phyloP scores from a whole-genome alignment of 345 rosid species.

The Nephelium lappaceum region DNA sequence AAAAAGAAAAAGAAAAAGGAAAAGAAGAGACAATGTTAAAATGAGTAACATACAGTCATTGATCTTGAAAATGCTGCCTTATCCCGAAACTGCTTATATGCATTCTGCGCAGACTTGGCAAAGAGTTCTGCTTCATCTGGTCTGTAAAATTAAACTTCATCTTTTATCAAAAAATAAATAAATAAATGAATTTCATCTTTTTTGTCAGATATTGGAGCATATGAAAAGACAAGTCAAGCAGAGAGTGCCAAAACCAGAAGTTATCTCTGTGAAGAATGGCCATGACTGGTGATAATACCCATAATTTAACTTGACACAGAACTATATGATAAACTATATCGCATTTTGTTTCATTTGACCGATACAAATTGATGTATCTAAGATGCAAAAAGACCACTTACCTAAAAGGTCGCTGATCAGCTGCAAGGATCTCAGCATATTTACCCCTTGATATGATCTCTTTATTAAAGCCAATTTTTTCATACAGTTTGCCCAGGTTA shows the following conservation, averaged over 20 bases:
- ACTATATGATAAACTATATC: constrained; percentile 6
- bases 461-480: constrained; percentile 88
- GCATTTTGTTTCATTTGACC: neutral
- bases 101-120: constrained; percentile 79
- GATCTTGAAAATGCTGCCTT: constrained; percentile 93
- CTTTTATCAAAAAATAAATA: too few species aligned
- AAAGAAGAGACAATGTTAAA: constrained; percentile 1
- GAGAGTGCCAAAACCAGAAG: constrained; percentile 4
- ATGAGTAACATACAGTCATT: constrained; percentile 61
- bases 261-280: neutral
- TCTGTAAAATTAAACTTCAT: constrained; percentile 43
- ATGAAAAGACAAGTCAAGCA: neutral
- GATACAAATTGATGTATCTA: neutral
- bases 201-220: constrained; percentile 7
- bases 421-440: constrained; percentile 86
- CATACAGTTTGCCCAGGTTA: constrained; percentile 80
- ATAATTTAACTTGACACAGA: neutral
- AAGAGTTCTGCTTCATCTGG: constrained; percentile 93
- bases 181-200: too few species aligned
- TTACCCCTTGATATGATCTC: constrained; percentile 92
- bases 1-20: neutral
- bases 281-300: neutral
- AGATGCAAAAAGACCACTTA: constrained; percentile 32
- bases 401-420: constrained; percentile 92
- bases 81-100: constrained; percentile 76